A percentile compares a stretch with the other conserved stretches of the same genome.
These are phyloP conservation scores for Inga oerstediana DNA, from an alignment of 306 rosid species.

Conservation along the genomic window DNA sequence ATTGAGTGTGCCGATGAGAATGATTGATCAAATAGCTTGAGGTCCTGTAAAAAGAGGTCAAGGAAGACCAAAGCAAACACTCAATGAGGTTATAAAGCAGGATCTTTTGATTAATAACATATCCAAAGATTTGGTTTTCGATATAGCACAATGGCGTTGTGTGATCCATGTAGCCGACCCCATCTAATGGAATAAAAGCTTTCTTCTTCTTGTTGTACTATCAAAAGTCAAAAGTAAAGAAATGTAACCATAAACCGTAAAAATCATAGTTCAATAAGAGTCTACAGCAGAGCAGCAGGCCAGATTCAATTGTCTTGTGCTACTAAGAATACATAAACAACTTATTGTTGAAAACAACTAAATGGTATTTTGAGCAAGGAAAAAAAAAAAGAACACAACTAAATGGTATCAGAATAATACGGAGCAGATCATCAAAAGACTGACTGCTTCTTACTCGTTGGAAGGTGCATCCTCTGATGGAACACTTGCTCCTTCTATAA, in stretches of 20 bases:
- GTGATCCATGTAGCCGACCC: no score
- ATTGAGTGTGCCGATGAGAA: no score
- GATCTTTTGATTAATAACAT: no score
- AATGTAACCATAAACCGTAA: neutral
- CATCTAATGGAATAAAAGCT: no score
- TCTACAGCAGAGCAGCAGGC: constrained; percentile 31
- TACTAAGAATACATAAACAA: constrained; percentile 40
- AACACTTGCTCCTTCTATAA: constrained; percentile 68
- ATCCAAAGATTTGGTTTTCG: no score
- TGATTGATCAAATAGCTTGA: no score
- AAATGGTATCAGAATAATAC: constrained; percentile 46
- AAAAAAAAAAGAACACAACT: constrained; percentile 32
- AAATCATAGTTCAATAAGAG: constrained; percentile 29
- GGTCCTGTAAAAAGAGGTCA: no score
- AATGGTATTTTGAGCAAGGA: constrained; percentile 21
- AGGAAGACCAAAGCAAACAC: no score
- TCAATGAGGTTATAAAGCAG: no score
- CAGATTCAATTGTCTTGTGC: constrained; percentile 39
- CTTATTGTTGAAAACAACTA: constrained; percentile 52
- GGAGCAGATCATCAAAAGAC: constrained; percentile 44
- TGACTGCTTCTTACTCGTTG: constrained; percentile 53
- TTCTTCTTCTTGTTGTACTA: neutral
- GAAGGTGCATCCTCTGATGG: constrained; percentile 63
- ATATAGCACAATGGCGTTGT: no score
- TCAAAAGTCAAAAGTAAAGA: neutral